Conservation (phyloP, 2,329 filamentous ascomycete genomes). For the Pseudocercospora pini-densiflorae region DNA sequence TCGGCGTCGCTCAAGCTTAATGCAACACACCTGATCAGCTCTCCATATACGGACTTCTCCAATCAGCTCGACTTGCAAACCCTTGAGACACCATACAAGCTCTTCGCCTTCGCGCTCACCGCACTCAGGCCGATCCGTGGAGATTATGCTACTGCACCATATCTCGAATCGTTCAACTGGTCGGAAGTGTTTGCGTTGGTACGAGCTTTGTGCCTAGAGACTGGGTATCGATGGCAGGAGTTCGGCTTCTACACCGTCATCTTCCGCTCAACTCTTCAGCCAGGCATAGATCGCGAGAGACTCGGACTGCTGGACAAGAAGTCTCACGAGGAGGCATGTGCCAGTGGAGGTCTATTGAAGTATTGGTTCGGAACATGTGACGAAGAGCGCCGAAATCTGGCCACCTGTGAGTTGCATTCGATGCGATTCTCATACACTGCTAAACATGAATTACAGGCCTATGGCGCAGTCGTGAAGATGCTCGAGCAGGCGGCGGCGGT, state of each 20-base stretch:
- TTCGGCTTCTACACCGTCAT: constrained; percentile 77
- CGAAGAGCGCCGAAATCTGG: constrained; percentile 73
- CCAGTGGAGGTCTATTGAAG: constrained; percentile 81
- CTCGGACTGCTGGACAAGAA: constrained; percentile 76
- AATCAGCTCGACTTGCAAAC: constrained; percentile 75
- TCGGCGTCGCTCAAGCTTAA: constrained; percentile 16
- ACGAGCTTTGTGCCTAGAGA: constrained; percentile 57
- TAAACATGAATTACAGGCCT: constrained; percentile 61
- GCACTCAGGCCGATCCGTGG: constrained; percentile 64
- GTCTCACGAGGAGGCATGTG: constrained; percentile 78
- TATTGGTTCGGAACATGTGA: constrained; percentile 89
- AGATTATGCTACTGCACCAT: constrained; percentile 78
- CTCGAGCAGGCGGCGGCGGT: constrained; percentile 63
- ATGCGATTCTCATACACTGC: constrained; percentile 5
- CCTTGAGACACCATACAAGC: constrained; percentile 66
- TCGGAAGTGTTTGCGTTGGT: constrained; percentile 56
- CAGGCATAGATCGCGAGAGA: constrained; percentile 67
- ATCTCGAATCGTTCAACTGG: constrained; percentile 80
- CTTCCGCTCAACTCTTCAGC: constrained; percentile 75
- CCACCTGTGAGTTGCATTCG: constrained; percentile 61
- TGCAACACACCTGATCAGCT: constrained; percentile 47
- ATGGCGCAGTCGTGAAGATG: constrained; percentile 63
- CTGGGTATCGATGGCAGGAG: constrained; percentile 24
- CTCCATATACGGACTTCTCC: constrained; percentile 72
- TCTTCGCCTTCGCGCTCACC: constrained; percentile 74